phyloP scores from a whole-genome alignment of 345 rosid species.

The Tarenaya hassleriana region DNA sequence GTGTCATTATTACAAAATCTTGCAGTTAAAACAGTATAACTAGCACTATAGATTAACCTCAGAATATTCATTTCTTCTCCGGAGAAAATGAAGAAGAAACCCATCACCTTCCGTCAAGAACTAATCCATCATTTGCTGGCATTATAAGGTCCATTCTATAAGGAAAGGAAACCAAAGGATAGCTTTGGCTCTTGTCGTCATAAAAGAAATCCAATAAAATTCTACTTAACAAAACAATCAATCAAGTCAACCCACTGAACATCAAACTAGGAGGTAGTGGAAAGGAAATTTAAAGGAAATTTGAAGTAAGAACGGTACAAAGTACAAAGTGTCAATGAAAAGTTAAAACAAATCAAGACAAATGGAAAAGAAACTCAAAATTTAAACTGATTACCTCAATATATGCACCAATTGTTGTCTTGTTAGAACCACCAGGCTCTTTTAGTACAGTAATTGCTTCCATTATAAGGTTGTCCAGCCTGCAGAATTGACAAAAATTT shows the following conservation, averaged over 20 bases:
- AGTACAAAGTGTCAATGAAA: no score
- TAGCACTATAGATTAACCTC: background rate
- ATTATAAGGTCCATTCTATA: background rate
- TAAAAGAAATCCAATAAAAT: background rate
- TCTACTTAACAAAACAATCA: background rate
- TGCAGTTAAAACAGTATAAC: background rate
- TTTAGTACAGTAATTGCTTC: slow-evolving; percentile 81
- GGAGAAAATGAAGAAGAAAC: slow-evolving; percentile 2
- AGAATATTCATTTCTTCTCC: background rate
- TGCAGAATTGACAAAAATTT: slow-evolving; percentile 19
- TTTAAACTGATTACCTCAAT: slow-evolving; percentile 58
- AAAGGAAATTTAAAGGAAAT: background rate
- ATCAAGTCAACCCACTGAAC: slow-evolving; percentile 6
- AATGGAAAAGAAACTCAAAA: background rate
- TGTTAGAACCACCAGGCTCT: slow-evolving; percentile 91
- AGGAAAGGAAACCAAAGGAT: background rate
- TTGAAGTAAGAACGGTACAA: no score
- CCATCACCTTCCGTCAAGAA: background rate
- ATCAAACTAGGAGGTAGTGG: background rate
- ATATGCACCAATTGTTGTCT: slow-evolving; percentile 72
- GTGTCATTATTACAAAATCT: background rate
- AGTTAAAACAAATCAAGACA: no score
- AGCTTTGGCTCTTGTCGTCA: slow-evolving; percentile 1
- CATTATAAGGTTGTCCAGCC: slow-evolving; percentile 85
- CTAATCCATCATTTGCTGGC: background rate